These are phyloP conservation scores for Corylus americana DNA, from an alignment of 306 rosid species.

Conservation along the genomic window DNA sequence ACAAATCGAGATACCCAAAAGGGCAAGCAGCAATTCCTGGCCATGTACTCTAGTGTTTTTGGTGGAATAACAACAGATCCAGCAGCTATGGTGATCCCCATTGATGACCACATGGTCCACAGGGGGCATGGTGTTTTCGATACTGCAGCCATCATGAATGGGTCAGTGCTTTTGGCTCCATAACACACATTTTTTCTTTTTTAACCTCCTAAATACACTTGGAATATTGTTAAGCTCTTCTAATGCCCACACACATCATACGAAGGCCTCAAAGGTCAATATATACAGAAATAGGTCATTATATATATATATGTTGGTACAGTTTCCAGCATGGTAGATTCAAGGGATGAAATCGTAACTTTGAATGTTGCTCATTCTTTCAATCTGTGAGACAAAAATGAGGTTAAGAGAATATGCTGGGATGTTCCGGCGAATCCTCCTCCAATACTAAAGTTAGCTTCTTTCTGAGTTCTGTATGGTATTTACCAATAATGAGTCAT, in stretches of 20 bases:
- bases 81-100: slow-evolving; percentile 79
- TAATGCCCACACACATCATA: not conserved
- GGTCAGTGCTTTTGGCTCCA: slow-evolving; percentile 55
- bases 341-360: no score
- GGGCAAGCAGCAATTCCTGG: slow-evolving; percentile 65
- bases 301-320: no score
- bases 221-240: not conserved
- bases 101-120: slow-evolving; percentile 97
- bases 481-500: no score
- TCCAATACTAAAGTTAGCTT: no score
- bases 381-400: no score
- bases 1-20: slow-evolving; percentile 46
- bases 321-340: no score
- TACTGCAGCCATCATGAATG: slow-evolving; percentile 80
- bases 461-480: no score
- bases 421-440: no score
- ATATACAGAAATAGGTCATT: no score
- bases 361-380: no score
- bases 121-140: slow-evolving; percentile 96
- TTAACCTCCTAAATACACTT: not conserved
- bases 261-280: not conserved
- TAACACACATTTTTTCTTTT: not conserved
- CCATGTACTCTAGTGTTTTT: slow-evolving; percentile 89
- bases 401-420: no score
- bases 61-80: slow-evolving; percentile 83